Conservation (phyloP, 208 protist genomes). For the Porcisia deanei region DNA sequence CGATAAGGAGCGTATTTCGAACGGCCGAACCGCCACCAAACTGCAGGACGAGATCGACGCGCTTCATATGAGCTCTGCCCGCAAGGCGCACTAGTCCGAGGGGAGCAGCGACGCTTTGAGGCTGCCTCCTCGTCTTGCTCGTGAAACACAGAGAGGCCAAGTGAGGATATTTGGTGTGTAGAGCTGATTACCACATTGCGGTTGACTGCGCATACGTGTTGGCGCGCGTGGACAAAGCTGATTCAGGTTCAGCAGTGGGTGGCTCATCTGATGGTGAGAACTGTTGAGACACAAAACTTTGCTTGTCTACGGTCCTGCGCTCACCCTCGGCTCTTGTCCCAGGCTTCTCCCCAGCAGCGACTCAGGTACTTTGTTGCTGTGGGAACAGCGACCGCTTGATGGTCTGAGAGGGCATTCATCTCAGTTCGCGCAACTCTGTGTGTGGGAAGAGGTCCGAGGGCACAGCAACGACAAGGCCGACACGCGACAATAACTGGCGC, state of each 20-base stretch:
- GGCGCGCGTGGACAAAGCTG: not conserved
- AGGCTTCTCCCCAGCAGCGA: not conserved
- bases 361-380: not conserved
- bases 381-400: not conserved
- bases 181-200: not conserved
- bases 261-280: not conserved
- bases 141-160: not conserved
- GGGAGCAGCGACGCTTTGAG: too few species aligned
- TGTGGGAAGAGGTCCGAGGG: not conserved
- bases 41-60: slow-evolving; percentile 56
- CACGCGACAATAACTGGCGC: not conserved
- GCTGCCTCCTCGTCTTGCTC: not conserved
- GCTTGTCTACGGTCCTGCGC: too few species aligned
- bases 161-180: not conserved
- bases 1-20: slow-evolving; percentile 45
- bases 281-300: not conserved
- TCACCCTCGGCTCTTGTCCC: not conserved
- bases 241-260: not conserved
- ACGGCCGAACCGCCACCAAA: slow-evolving; percentile 43
- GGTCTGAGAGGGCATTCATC: not conserved
- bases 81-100: not conserved
- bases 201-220: not conserved
- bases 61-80: slow-evolving; percentile 17
- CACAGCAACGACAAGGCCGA: not conserved
- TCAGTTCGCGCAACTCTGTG: not conserved